A percentile compares a stretch with the other conserved stretches of the same genome.
phyloP scores from a whole-genome alignment of 208 protist species.

The Trichomonas gallinae region DNA sequence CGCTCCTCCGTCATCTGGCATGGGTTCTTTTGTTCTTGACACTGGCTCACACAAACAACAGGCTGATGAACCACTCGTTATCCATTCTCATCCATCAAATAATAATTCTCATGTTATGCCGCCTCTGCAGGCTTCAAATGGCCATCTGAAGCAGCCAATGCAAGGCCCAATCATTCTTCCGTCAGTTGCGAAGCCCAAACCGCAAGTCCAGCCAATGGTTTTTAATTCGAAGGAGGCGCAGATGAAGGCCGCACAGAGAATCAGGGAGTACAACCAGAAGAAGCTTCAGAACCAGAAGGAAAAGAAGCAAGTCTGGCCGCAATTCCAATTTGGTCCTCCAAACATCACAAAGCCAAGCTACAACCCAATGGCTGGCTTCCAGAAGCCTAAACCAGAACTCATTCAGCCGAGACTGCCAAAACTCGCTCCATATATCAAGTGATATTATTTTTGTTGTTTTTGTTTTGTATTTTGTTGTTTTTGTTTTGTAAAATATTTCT shows the following conservation, averaged over 20 bases:
- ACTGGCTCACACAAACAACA: not conserved
- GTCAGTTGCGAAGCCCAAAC: not conserved
- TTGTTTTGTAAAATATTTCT: not conserved
- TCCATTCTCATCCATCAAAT: not conserved
- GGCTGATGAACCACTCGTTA: not conserved
- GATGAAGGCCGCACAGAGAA: not conserved
- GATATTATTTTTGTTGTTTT: not conserved
- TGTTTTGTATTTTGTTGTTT: not conserved
- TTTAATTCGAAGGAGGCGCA: not conserved
- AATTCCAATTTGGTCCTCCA: not conserved
- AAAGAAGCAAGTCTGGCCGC: not conserved
- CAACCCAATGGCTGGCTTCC: not conserved
- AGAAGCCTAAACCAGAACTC: not conserved
- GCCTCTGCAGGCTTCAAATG: not conserved
- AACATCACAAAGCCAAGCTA: not conserved
- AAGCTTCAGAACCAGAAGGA: not conserved
- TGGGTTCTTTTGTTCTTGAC: not conserved
- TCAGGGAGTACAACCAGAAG: slow-evolving; percentile 2
- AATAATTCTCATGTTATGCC: not conserved
- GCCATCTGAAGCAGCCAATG: not conserved
- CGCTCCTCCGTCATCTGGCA: not conserved
- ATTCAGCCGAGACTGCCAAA: not conserved
- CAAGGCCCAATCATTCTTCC: not conserved
- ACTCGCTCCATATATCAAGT: not conserved
- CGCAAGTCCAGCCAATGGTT: not conserved